Base-by-base conservation (phyloP, 2,329 filamentous ascomycete genomes). In the Pestalotiopsis sp. region DNA sequence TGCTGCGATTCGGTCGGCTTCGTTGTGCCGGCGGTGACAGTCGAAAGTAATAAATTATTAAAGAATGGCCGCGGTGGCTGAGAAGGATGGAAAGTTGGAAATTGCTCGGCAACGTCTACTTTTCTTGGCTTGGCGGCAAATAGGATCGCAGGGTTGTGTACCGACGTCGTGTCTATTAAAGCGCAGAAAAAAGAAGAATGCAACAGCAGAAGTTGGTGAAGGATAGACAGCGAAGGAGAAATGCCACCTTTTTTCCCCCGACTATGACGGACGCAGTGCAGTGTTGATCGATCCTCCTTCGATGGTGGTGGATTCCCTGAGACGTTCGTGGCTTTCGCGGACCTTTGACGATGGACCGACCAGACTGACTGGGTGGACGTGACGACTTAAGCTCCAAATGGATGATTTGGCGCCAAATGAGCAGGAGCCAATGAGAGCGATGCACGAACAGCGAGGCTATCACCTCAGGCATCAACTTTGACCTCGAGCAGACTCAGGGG, bases 401-500 rank as follows among this genome's bases (percentile, higher is more conserved):
- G 64, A 27, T 55, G 31, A 45, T 20, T 60, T 60, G 64, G 55
- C 64, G 64, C 64, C 55, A 66, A 59, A 59, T 38, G 55, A 13
- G 36, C 20, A 25, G 6, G 20, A 60, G 49, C 63, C 63, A 65
- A 65, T 65, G 36, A 65, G 45, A 65, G 7, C 17, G 17, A 27
- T 5, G 52, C 7, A 52, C 17, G n/a, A 27, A n/a, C 58, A 31
- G 64, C 64, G 64, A 66, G 64, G 64, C 64, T 66, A 36, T 38
- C 31, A 38, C 55, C 64, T 66, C 52, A 60, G 55, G 64, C 64
- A 66, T 65, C 64, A 65, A 65, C 27, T 38, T 65, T 27, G 36
- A 13, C 41, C 31, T 66, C 23, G 36, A 23, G 52, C 45, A 52
- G 45, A 52, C 45, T 52, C 45, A 55, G 64, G 45, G 31, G 17